phyloP scores from a whole-genome alignment of 768 basidiomycete species.

The Rubroboletus satanas region DNA sequence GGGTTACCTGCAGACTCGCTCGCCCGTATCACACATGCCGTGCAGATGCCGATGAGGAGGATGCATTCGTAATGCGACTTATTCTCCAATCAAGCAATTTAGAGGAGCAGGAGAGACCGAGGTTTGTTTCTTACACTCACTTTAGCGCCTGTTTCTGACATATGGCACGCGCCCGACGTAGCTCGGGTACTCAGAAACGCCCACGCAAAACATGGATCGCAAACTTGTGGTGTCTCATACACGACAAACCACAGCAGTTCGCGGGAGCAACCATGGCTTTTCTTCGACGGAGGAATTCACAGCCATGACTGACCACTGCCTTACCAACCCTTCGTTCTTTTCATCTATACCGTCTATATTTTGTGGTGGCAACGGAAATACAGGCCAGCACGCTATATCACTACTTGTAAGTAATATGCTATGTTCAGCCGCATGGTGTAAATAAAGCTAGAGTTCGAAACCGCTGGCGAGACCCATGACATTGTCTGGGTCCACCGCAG shows the following conservation, averaged over 20 bases:
- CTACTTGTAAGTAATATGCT: slow-evolving; percentile 2
- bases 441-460: slow-evolving; percentile 40
- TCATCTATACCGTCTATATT: neutral
- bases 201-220: slow-evolving; percentile 13
- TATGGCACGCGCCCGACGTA: neutral
- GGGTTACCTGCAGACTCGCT: neutral
- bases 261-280: slow-evolving; percentile 7
- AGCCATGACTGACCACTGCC: slow-evolving; percentile 13
- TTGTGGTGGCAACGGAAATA: neutral
- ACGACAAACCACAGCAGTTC: slow-evolving; percentile 9
- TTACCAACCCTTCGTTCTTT: neutral
- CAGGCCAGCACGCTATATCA: neutral
- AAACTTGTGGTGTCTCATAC: slow-evolving; percentile 9
- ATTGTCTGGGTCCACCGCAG: slow-evolving; percentile 45
- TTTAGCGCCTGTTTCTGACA: neutral
- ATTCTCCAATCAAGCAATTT: neutral
- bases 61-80: slow-evolving; percentile 26
- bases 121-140: slow-evolving; percentile 8
- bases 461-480: slow-evolving; percentile 60
- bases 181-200: slow-evolving; percentile 1
- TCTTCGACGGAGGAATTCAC: slow-evolving; percentile 10
- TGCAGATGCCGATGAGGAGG: slow-evolving; percentile 27
- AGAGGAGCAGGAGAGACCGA: slow-evolving; percentile 1
- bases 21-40: neutral
- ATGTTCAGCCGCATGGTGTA: neutral